Evolutionary conservation across 2,329 filamentous ascomycete species (phyloP).

Genomic region (Alternaria incomplexa): DNA sequence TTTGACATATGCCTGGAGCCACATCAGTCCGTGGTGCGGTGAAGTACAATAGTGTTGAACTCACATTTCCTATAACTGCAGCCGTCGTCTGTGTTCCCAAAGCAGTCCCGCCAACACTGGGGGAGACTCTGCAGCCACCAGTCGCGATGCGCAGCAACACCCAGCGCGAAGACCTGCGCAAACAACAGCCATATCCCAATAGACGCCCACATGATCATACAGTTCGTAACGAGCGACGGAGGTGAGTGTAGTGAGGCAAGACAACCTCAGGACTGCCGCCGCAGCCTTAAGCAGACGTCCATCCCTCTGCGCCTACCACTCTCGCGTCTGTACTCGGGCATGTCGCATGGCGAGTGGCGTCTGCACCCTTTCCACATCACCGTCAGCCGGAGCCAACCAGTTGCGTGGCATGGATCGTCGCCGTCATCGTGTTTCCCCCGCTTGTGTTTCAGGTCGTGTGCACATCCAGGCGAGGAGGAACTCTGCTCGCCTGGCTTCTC

Average conservation of each 20-base stretch:
- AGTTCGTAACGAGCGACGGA: background rate
- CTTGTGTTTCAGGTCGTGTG: conserved; percentile 13
- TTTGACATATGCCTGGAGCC: conserved; percentile 32
- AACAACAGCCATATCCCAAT: conserved; percentile 1
- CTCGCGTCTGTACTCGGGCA: background rate
- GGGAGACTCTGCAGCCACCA: conserved; percentile 25
- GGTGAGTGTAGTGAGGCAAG: background rate
- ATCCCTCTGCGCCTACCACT: background rate
- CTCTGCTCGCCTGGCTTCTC: background rate
- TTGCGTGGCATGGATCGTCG: background rate
- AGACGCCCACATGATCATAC: conserved; percentile 4
- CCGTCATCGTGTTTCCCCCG: conserved; percentile 8
- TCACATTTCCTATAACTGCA: conserved; percentile 29
- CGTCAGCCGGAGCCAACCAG: conserved; percentile 7
- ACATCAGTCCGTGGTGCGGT: conserved; percentile 1
- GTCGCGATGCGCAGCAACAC: conserved; percentile 15
- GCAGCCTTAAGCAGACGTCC: background rate
- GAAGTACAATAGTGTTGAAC: background rate
- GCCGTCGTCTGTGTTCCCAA: conserved; percentile 18
- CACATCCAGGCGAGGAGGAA: background rate
- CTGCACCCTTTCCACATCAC: background rate
- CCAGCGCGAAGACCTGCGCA: conserved; percentile 2
- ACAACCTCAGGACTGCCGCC: background rate
- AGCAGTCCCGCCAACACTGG: conserved; percentile 29
- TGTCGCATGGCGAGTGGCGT: background rate